Percentiles rank a stretch among this genome's conserved stretches.
Conservation (phyloP, 352 stramenopile species). For the Phytophthora pistaciae region DNA sequence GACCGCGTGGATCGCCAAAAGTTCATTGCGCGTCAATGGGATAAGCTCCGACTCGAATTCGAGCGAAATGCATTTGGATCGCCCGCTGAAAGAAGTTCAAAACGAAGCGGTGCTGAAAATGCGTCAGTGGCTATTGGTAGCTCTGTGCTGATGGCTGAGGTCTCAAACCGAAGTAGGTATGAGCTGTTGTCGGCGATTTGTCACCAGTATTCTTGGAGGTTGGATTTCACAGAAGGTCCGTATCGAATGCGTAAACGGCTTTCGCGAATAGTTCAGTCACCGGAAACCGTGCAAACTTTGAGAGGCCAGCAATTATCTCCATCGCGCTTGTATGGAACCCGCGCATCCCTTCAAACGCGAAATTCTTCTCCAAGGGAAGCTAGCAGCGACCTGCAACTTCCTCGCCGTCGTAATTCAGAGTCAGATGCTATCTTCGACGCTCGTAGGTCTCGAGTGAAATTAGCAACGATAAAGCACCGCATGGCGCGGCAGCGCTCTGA, state of each 20-base stretch:
- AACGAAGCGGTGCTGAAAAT: not conserved
- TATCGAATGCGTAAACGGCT: conserved; percentile 71
- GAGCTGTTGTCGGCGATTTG: not conserved
- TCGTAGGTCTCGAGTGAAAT: not conserved
- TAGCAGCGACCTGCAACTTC: not conserved
- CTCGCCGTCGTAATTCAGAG: conserved; percentile 36
- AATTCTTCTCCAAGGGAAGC: not conserved
- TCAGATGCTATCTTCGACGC: conserved; percentile 16
- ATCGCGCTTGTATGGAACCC: conserved; percentile 1
- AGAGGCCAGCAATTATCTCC: conserved; percentile 6
- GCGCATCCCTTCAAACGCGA: not conserved
- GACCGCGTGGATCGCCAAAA: conserved; percentile 72
- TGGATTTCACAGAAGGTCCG: conserved; percentile 79
- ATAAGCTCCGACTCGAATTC: conserved; percentile 41
- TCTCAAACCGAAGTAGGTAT: conserved; percentile 24
- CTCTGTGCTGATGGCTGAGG: conserved; percentile 16
- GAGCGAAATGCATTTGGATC: conserved; percentile 15
- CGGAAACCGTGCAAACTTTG: conserved; percentile 21
- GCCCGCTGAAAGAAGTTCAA: not conserved
- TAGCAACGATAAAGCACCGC: conserved; percentile 3
- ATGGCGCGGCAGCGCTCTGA: conserved; percentile 22
- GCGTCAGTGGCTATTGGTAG: not conserved
- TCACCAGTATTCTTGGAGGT: conserved; percentile 30
- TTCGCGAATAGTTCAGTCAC: conserved; percentile 27
- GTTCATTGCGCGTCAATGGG: conserved; percentile 67